Base-by-base conservation (phyloP, 352 stramenopile genomes). In the Pythium biforme region DNA sequence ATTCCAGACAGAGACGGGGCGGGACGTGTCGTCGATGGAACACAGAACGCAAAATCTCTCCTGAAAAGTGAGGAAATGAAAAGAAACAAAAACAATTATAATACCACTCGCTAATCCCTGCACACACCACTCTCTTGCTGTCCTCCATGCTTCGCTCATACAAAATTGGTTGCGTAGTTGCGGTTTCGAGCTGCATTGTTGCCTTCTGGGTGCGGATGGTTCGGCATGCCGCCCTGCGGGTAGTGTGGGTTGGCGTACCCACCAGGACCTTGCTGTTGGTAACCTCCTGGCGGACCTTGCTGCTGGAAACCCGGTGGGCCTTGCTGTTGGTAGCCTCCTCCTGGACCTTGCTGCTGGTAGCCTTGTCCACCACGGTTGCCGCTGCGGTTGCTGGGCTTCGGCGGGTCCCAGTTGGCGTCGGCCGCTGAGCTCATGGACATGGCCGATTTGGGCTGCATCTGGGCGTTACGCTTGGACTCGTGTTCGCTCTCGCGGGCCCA, bases 91-190 rank as follows among this genome's bases (percentile, higher is more conserved):
- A 25, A 54, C 15, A 14, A n/a, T 40, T 17, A 14, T 4, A 54
- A 17, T n/a, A n/a, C n/a, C n/a, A n/a, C n/a, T n/a, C n/a, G n/a
- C n/a, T n/a, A n/a, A n/a, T n/a, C n/a, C n/a, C n/a, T n/a, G n/a
- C n/a, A n/a, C n/a, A n/a, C n/a, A n/a, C n/a, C n/a, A n/a, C n/a
- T n/a, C n/a, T n/a, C n/a, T n/a, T n/a, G n/a, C n/a, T n/a, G n/a
- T n/a, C n/a, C n/a, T n/a, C n/a, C n/a, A n/a, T n/a, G n/a, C n/a
- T n/a, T n/a, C 11, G 15, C 33, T 55, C 59, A 70, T 53, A 70
- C 56, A 29, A 70, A 70, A 58, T 70, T 70, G 22, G 63, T 70
- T 15, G 55, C 43, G 55, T 70, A 70, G 51, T 70, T 70, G 19
- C 20, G 37, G 20, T 55, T 23, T 9, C 26, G 25, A 41, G 1